Evolutionary conservation across 1,139 yeast species (phyloP), one percentile per base, ranked within the genome.

Genomic region (Fermentozyma sake): DNA sequence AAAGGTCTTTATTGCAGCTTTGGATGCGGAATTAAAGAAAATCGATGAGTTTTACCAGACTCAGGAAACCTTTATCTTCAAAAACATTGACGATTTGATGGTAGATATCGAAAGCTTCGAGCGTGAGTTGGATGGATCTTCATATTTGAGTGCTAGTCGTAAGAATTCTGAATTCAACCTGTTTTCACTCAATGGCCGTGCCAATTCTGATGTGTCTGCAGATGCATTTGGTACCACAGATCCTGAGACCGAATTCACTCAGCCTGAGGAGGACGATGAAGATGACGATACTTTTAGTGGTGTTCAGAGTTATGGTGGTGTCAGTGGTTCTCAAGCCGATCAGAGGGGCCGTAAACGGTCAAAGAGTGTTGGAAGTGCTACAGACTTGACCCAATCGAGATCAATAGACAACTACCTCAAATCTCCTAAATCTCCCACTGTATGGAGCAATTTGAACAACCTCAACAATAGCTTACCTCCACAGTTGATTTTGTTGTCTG

Each of bases 31-130:
- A 42, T 61, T 77, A 35, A 41, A 44, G 17, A 79, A 76, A 48
- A 71, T 79, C 28, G 85, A 79, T 43, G 68, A 59, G 7, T 79
- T 79, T 37, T 79, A 76, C 48, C 58, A 62, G 35, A 45, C 55
- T 7, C 74, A 73, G 38, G 84, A 79, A 46, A 48, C 54, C 4
- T 61, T 56, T 31, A 61, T 75, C 14, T 72, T 62, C 39, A 50
- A 48, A 17, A 68, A 63, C 27, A 68, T 76, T 31, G 74, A 73
- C 13, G 67, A 62, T n/a, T 55, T 79, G 33, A 55, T 73, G 11
- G 48, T 53, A 19, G 85, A 78, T 39, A 60, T 72, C 26, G 68
- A 68, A 31, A 53, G 54, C 22, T 69, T 67, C 34, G 73, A 67
- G 33, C 48, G 44, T n/a, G 70, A 62, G 13, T 31, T 50, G 26